These are phyloP conservation scores for Kurtzmaniella natalensis DNA, from an alignment of 1,139 yeast genomes.

Conservation along the genomic window DNA sequence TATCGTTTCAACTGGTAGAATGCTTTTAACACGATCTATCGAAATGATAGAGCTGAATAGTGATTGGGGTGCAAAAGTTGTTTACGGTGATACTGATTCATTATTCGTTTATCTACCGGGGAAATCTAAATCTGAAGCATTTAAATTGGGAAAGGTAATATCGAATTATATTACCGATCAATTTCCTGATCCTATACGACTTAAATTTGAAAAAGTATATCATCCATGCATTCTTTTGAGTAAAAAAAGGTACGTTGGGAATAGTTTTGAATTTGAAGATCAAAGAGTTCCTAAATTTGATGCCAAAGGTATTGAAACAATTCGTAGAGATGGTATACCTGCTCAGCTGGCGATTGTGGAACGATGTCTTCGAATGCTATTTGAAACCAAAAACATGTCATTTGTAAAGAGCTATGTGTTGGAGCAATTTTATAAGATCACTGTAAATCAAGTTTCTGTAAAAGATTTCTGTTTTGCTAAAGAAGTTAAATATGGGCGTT, in stretches of 20 bases:
- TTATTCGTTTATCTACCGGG: slow-evolving; percentile 90
- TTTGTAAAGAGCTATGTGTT: slow-evolving; percentile 60
- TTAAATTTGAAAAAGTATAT: slow-evolving; percentile 91
- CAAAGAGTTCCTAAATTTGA: slow-evolving; percentile 69
- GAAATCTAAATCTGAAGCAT: slow-evolving; percentile 70
- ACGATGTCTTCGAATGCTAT: slow-evolving; percentile 58
- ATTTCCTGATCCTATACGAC: slow-evolving; percentile 76
- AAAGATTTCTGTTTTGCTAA: slow-evolving; percentile 90
- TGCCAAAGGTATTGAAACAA: slow-evolving; percentile 95
- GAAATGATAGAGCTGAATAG: slow-evolving; percentile 55
- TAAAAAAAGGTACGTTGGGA: slow-evolving; percentile 89
- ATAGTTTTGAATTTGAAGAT: slow-evolving; percentile 54
- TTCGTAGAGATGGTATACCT: slow-evolving; percentile 89
- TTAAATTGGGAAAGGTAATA: slow-evolving; percentile 65
- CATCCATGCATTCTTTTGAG: slow-evolving; percentile 79
- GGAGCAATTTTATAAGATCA: slow-evolving; percentile 62
- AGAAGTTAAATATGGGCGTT: slow-evolving; percentile 81
- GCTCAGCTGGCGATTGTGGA: slow-evolving; percentile 86
- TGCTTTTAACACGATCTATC: slow-evolving; percentile 70
- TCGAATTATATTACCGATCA: slow-evolving; percentile 58
- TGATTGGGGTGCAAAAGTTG: slow-evolving; percentile 85
- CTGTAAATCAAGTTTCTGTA: slow-evolving; percentile 56
- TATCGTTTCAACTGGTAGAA: slow-evolving; percentile 87
- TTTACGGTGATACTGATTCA: slow-evolving; percentile 96
- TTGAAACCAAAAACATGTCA: slow-evolving; percentile 70